Evolutionary conservation across 78 protist genomes (phyloP), one percentile per base, ranked within the genome.

Genomic region (Speleostelium caveatum): DNA sequence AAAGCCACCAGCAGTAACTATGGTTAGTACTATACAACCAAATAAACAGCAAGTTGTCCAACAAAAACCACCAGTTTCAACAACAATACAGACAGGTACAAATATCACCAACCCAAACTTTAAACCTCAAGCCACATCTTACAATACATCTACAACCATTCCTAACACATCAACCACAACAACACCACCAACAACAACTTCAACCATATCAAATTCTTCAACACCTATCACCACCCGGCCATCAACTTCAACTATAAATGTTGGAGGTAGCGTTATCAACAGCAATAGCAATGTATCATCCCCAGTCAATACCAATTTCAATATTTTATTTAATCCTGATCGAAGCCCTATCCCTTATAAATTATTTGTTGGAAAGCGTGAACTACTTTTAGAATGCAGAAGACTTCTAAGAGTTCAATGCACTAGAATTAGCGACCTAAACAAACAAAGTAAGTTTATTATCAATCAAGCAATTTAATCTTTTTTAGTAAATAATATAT

Each of bases 341-440:
- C 67, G 59, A 69, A 83, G 91, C 59, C 21, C 63, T n/a, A 59
- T 83, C 14, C 91, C 91, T 0, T 83, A 83, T 33, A 83, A 59
- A 69, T 56, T 83, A 56, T 83, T 83, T 22, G 59, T 83, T 69
- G 78, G 91, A 2, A 83, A 83, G 39, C 30, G 91, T 39, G 91
- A 83, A 41, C 32, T 83, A 22, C 45, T 67, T 21, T 59, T 83
- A 33, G 91, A 83, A 45, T 83, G 91, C 24, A 53, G 91, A 83
- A 53, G 91, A 60, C 38, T 83, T 41, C 41, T 83, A 60, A 67
- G 91, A 71, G 28, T 83, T 55, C 91, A 83, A 69, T 83, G 91
- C 55, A 63, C 91, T 19, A 67, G 91, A 67, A 83, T 83, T 14
- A 56, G 72, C 45, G 79, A 83, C 8, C 35, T 83, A 7, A 83